Conservation (phyloP, 495 filamentous ascomycete genomes). For the Penicillium lividum region DNA sequence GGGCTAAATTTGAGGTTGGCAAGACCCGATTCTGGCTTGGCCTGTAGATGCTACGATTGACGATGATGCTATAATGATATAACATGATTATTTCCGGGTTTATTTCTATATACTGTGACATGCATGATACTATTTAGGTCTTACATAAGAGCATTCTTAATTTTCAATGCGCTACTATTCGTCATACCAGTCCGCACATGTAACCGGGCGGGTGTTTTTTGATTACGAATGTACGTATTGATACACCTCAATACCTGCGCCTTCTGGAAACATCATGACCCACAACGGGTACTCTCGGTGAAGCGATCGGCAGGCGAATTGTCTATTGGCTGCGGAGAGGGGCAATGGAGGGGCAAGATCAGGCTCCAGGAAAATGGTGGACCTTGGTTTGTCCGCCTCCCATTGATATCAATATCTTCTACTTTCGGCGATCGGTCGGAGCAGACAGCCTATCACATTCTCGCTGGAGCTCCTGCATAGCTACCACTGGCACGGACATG, state of each 20-base stretch:
- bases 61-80: background rate
- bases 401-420: background rate
- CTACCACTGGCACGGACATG: background rate
- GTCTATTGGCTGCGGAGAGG: background rate
- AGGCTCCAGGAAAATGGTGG: conserved; percentile 2
- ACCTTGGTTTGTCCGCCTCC: background rate
- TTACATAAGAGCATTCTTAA: background rate
- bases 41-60: conserved; percentile 24
- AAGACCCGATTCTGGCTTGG: conserved; percentile 62
- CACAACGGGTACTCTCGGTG: conserved; percentile 8
- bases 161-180: background rate
- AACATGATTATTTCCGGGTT: background rate
- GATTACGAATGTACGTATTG: background rate
- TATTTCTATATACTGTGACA: background rate
- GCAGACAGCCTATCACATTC: conserved; percentile 19
- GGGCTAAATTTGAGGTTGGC: conserved; percentile 48
- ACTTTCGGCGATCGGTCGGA: conserved; percentile 20
- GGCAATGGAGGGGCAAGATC: background rate
- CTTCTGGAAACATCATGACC: background rate
- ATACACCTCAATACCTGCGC: background rate
- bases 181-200: no score
- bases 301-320: background rate
- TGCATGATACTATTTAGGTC: background rate
- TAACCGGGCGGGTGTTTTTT: background rate
- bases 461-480: background rate